These are phyloP conservation scores for Kregervanrija pseudodelftensis DNA, from an alignment of 805 yeast species.

Conservation along the genomic window DNA sequence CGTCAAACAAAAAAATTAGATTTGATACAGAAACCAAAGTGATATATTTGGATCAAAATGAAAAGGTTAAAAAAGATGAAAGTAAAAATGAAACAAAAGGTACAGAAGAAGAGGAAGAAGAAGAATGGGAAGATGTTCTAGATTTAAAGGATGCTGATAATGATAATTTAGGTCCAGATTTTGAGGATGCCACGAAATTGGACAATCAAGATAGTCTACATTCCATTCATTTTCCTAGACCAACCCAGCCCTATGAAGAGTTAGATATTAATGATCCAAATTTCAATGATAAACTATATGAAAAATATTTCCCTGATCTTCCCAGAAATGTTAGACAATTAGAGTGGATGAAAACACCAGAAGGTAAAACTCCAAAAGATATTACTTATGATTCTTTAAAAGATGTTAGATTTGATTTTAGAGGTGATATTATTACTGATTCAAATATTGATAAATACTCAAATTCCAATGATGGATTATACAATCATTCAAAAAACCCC, in stretches of 20 bases:
- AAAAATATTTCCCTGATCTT: slow-evolving; percentile 81
- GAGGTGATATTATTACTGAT: slow-evolving; percentile 61
- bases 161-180: slow-evolving; percentile 33
- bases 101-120: slow-evolving; percentile 6
- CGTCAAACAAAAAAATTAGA: slow-evolving; percentile 22
- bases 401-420: slow-evolving; percentile 81
- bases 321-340: slow-evolving; percentile 76
- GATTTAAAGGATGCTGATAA: slow-evolving; percentile 36
- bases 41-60: slow-evolving; percentile 17
- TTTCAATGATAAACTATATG: slow-evolving; percentile 71
- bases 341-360: slow-evolving; percentile 74
- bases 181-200: slow-evolving; percentile 32
- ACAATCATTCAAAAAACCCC: slow-evolving; percentile 88
- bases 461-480: slow-evolving; percentile 51
- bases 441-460: slow-evolving; percentile 16
- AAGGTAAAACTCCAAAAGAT: slow-evolving; percentile 34
- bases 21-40: slow-evolving; percentile 27
- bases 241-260: slow-evolving; percentile 28
- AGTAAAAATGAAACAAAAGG: not conserved
- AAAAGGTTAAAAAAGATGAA: slow-evolving; percentile 1
- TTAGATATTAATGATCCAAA: slow-evolving; percentile 67
- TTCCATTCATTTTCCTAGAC: slow-evolving; percentile 60
- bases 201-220: slow-evolving; percentile 29
- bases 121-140: slow-evolving; percentile 44
- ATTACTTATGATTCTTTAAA: slow-evolving; percentile 47